Conservation (phyloP, 805 yeast genomes). For the Kodamaea restingae region DNA sequence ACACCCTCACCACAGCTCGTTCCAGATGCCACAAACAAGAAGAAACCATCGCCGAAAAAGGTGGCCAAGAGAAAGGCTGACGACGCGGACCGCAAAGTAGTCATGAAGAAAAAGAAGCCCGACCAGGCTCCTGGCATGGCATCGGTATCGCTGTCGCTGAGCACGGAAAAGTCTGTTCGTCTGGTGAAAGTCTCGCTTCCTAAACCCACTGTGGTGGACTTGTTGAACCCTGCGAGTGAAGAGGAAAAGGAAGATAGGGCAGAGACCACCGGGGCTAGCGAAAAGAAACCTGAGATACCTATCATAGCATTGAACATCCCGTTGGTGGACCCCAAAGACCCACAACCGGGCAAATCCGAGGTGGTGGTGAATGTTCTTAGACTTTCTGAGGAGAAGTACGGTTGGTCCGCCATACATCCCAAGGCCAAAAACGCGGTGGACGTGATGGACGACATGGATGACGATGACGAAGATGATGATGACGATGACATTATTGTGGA, state of each 20-base stretch:
- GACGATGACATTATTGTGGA: slow-evolving; percentile 27
- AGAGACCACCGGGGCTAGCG: slow-evolving; percentile 1
- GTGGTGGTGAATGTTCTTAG: slow-evolving; percentile 68
- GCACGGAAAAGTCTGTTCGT: slow-evolving; percentile 17
- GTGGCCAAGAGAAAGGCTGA: slow-evolving; percentile 3
- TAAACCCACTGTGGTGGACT: slow-evolving; percentile 18
- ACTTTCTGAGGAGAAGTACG: slow-evolving; percentile 79
- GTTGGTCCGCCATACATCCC: slow-evolving; percentile 70
- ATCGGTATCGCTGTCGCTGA: slow-evolving; percentile 19
- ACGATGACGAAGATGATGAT: slow-evolving; percentile 44
- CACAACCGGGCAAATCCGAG: slow-evolving; percentile 55
- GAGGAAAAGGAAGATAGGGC: slow-evolving; percentile 9
- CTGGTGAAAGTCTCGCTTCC: slow-evolving; percentile 9
- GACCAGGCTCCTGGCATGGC: slow-evolving; percentile 13
- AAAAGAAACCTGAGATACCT: slow-evolving; percentile 23
- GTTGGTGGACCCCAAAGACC: slow-evolving; percentile 41
- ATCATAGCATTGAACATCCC: slow-evolving; percentile 57
- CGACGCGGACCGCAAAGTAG: slow-evolving; percentile 6
- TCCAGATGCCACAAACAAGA: slow-evolving; percentile 2
- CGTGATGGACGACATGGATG: slow-evolving; percentile 49
- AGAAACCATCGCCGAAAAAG: slow-evolving; percentile 11
- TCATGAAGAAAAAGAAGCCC: slow-evolving; percentile 15
- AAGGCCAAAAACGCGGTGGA: slow-evolving; percentile 56
- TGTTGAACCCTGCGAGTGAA: slow-evolving; percentile 11
- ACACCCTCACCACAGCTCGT: slow-evolving; percentile 9